These are phyloP conservation scores for Dissophora globulifera DNA, from an alignment of 192 early-diverging fungal species.

Conservation along the genomic window DNA sequence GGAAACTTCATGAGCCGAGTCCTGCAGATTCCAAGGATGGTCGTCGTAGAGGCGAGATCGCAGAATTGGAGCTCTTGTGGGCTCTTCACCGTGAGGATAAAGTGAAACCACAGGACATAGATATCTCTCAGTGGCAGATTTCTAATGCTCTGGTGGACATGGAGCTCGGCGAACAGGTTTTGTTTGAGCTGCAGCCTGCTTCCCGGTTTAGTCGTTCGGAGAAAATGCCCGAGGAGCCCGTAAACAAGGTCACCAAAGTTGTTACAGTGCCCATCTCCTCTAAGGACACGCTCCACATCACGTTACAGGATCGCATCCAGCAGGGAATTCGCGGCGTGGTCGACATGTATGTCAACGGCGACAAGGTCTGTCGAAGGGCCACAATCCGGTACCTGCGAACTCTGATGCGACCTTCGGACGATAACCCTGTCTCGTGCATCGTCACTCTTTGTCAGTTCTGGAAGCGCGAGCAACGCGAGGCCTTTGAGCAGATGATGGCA, in stretches of 20 bases:
- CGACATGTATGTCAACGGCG: neutral
- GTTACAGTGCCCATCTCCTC: neutral
- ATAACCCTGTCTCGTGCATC: neutral
- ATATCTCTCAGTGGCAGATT: neutral
- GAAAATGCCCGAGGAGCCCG: too few species aligned
- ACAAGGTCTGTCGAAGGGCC: neutral
- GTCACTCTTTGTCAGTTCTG: neutral
- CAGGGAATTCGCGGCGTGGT: neutral
- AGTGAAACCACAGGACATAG: too few species aligned
- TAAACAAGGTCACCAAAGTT: neutral
- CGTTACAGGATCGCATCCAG: neutral
- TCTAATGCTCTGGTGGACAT: neutral
- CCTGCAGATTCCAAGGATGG: neutral
- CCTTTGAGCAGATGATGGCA: neutral
- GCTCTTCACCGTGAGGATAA: neutral
- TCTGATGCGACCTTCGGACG: neutral
- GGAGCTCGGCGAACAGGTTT: neutral
- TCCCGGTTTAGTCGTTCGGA: too few species aligned
- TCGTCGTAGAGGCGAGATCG: neutral
- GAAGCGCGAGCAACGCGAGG: neutral
- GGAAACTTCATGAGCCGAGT: neutral
- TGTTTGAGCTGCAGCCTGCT: neutral
- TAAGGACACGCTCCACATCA: neutral
- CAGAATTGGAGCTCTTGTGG: conserved; percentile 1
- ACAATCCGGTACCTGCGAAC: neutral